These are phyloP conservation scores for Gryganskiella cystojenkinii DNA, from an alignment of 192 early-diverging fungal species.

Conservation along the genomic window DNA sequence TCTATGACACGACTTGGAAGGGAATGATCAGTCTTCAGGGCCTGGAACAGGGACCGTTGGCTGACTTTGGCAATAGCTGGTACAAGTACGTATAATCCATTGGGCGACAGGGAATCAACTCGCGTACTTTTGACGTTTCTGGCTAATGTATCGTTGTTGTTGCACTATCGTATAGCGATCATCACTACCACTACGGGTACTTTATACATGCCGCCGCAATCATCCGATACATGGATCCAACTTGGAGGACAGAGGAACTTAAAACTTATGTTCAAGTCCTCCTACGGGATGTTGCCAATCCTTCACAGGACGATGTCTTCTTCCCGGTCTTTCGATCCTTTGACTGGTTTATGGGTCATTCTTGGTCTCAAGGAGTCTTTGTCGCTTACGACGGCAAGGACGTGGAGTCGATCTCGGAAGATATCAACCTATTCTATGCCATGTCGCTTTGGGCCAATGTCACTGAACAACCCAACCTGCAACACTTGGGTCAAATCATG, in stretches of 20 bases:
- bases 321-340: conserved; percentile 44
- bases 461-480: conserved; percentile 2
- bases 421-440: conserved; percentile 48
- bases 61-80: conserved; percentile 52
- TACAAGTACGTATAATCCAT: conserved; percentile 48
- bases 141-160: background rate
- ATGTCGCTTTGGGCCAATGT: conserved; percentile 42
- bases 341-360: conserved; percentile 55
- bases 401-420: conserved; percentile 49
- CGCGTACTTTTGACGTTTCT: no score
- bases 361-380: conserved; percentile 53
- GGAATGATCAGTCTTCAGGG: conserved; percentile 39
- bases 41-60: conserved; percentile 12
- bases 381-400: conserved; percentile 44
- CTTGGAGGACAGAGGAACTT: conserved; percentile 9
- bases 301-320: conserved; percentile 13
- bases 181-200: conserved; percentile 53
- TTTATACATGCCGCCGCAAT: conserved; percentile 49
- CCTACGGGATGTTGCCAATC: conserved; percentile 44
- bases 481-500: conserved; percentile 33
- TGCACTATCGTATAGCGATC: conserved; percentile 49
- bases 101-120: background rate
- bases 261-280: conserved; percentile 17
- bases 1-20: conserved; percentile 42
- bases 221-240: conserved; percentile 36